Evolutionary conservation across 2,329 filamentous ascomycete genomes (phyloP), one percentile per base, ranked within the genome.

Genomic region (Microsporum ferrugineum): DNA sequence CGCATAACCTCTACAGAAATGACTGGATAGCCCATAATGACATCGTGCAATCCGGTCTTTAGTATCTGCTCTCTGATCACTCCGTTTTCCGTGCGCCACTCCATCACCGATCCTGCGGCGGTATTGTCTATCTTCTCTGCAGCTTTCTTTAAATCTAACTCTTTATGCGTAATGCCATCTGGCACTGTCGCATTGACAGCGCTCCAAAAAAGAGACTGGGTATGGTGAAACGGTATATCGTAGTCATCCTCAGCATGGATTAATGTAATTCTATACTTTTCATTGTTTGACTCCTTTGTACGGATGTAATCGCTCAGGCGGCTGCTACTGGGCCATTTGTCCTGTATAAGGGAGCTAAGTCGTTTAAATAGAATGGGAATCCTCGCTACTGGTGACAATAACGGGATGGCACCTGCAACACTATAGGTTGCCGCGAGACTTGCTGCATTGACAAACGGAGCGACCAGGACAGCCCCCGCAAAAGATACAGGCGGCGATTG

Each of bases 11-110:
- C 81, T 61, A 80, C 66, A 45, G 77, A 79, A 0, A 83, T 75
- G 3, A 81, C 72, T 0, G 81, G 80, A 68, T 83, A 80, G 2
- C 78, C 78, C 82, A 84, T 84, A 57, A 83, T 77, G 38, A 77
- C 74, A 69, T 85, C 82, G 60, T 85, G 82, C 14, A 83, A 67
- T 0, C 82, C 82, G 64, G 79, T 78, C 68, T 81, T 81, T 3
- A 82, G 62, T 5, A 85, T 80, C 58, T 83, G 76, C 66, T 83
- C 77, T 59, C 78, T 71, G n/a, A 85, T 73, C 0, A 79, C 60
- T 0, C 82, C 82, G 36, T 74, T 73, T 7, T 69, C 63, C 0
- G 78, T 79, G 53, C 65, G 68, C 73, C 78, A 78, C 58, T 81
- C 77, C 56, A 81, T 73, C 7, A 76, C 71, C 65, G 77, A 81